Conservation (phyloP, 345 rosid species). For the Carallia pectinifolia region DNA sequence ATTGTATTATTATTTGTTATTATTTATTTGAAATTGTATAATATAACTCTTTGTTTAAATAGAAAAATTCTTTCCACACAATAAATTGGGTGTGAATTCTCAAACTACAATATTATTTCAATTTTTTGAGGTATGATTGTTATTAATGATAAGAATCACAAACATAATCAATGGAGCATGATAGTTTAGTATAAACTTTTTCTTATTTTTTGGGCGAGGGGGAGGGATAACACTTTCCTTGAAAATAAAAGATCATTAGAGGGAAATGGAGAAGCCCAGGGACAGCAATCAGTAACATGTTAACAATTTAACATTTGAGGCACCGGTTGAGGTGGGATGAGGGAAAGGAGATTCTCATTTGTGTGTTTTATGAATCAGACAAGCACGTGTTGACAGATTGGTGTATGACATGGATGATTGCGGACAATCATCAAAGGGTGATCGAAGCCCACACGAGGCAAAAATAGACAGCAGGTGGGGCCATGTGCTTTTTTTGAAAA, state of each 20-base stretch:
- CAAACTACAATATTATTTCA: too few relatives aligned
- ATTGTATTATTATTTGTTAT: too few relatives aligned
- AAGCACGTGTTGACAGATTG: slow-evolving; percentile 39
- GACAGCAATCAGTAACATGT: slow-evolving; percentile 14
- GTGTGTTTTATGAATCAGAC: slow-evolving; percentile 34
- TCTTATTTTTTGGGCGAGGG: too few relatives aligned
- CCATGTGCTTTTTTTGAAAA: slow-evolving; percentile 4
- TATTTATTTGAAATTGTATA: too few relatives aligned
- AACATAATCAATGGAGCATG: too few relatives aligned
- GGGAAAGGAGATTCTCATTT: slow-evolving; percentile 16
- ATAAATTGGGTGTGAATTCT: too few relatives aligned
- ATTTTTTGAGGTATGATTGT: too few relatives aligned
- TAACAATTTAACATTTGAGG: not conserved
- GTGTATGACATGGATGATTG: slow-evolving; percentile 21
- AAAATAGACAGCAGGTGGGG: slow-evolving; percentile 60
- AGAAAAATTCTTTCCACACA: too few relatives aligned
- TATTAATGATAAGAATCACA: too few relatives aligned
- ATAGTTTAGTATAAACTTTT: too few relatives aligned
- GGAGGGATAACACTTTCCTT: too few relatives aligned
- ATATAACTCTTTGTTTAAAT: too few relatives aligned
- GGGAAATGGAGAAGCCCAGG: slow-evolving; percentile 8
- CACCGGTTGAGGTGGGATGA: slow-evolving; percentile 1
- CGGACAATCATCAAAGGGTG: slow-evolving; percentile 48
- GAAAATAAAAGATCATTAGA: slow-evolving; percentile 4
- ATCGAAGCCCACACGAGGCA: slow-evolving; percentile 47